phyloP scores from a whole-genome alignment of 176 grass and related monocot genomes.

The Luzula sylvatica region DNA sequence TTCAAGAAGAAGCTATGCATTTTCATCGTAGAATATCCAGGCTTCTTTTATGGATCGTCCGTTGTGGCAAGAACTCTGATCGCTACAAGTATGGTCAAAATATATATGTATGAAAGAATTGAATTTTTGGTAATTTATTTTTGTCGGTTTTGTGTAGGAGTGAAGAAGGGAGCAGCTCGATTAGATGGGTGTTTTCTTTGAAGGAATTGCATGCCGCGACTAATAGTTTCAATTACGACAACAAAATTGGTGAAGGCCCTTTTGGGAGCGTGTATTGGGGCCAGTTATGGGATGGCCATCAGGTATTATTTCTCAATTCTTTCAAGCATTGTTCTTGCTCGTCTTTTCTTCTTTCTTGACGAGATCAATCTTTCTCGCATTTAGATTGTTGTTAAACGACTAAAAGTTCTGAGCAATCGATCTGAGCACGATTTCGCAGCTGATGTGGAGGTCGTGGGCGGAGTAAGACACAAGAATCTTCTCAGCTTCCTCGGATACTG shows the following conservation, averaged over 20 bases:
- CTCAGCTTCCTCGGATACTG: slow-evolving; percentile 63
- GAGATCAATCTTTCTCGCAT: slow-evolving; percentile 10
- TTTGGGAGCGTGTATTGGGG: slow-evolving; percentile 76
- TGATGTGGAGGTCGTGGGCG: slow-evolving; percentile 53
- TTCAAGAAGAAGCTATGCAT: slow-evolving; percentile 6
- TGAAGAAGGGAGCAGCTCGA: slow-evolving; percentile 29
- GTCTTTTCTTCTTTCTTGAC: neutral
- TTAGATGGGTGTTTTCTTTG: slow-evolving; percentile 58
- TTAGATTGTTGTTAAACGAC: slow-evolving; percentile 73
- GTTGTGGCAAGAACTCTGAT: slow-evolving; percentile 30
- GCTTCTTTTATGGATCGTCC: slow-evolving; percentile 42
- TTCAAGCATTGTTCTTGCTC: neutral
- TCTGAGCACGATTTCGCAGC: slow-evolving; percentile 63
- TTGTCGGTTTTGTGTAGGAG: slow-evolving; percentile 18
- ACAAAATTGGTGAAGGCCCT: slow-evolving; percentile 69
- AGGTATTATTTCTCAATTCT: slow-evolving; percentile 32
- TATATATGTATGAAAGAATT: neutral
- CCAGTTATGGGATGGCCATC: slow-evolving; percentile 79
- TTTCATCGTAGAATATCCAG: slow-evolving; percentile 32
- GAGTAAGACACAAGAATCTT: slow-evolving; percentile 73
- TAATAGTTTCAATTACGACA: slow-evolving; percentile 86
- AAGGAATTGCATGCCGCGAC: slow-evolving; percentile 64
- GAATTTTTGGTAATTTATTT: neutral
- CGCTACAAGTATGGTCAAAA: slow-evolving; percentile 30
- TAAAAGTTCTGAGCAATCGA: slow-evolving; percentile 41